Base-by-base conservation (phyloP, 306 rosid species). In the Mimosa pudica region DNA sequence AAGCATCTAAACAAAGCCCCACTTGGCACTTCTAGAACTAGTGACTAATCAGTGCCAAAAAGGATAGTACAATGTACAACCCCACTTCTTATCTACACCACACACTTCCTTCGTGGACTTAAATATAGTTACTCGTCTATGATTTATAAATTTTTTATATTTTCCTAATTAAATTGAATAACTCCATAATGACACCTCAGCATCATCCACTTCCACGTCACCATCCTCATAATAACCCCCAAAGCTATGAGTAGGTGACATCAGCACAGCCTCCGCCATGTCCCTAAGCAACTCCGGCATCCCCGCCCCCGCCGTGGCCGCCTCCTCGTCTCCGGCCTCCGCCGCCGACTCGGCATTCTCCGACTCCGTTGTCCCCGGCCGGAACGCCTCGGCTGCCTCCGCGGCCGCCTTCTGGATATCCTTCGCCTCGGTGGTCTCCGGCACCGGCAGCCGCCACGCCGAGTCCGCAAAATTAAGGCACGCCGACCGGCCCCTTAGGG, bases 391-490 rank as follows among this genome's bases (percentile, higher is more conserved):
- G 0, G 97, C 98, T 0, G 97, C 98, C 45, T 79, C 65, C 0
- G 93, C 78, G 0, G 97, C 97, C 0, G 97, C 79, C 84, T 77
- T 86, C 64, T 90, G 98, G 24, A 94, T 92, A 44, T 91, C 98
- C 73, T 89, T 92, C 0, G 91, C 78, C 0, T 74, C 77, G 0
- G 80, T 9, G 0, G 93, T 87, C 1, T 85, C 89, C 14, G 98
- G 98, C 0, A 61, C 17, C 0, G 87, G 93, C 1, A 94, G 78
- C 38, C 90, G 76, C 97, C 92, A 86, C 0, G 75, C 78, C 0
- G 98, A 92, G 81, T 94, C 97, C 0, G 94, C 97, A 6, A 92
- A 94, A 18, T 94, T 94, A 33, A 90, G 82, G 20, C 94, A 88
- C 0, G 97, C 94, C 0, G 83, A 69, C 6, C 88, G 79, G 0